Evolutionary conservation across 495 filamentous ascomycete genomes (phyloP), one percentile per base, ranked within the genome.

Genomic region (Apodospora peruviana): DNA sequence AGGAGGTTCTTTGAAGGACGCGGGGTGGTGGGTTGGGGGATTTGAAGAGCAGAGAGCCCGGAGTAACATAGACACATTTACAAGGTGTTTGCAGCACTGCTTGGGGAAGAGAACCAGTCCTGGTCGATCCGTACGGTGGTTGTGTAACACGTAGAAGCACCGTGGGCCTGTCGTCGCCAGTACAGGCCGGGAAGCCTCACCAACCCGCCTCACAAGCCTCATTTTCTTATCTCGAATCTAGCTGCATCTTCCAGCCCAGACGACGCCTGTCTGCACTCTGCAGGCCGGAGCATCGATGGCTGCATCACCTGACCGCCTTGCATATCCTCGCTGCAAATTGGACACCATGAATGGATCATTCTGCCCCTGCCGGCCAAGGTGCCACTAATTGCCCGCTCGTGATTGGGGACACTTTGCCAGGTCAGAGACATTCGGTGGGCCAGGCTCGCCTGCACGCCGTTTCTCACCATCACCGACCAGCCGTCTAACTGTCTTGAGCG

Each of bases 261-360:
- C 16, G 36, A n/a, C 36, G 10, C 37, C 18, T 40, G 18, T 40
- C 37, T 40, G 14, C n/a, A 40, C 14, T n/a, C n/a, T 14, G 37
- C 37, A 40, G 18, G 37, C 40, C 14, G 19, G 47, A 17, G 35
- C 35, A 42, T 52, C 44, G 38, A 48, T 56, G 50, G 47, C 51
- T 46, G 43, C 53, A 40, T 65, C 62, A 64, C 53, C 60, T 67
- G 64, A 67, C 46, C 49, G 39, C 24, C 47, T 51, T 60, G 58
- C 64, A 66, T 60, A 45, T 40, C 42, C 27, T 41, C 40, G n/a
- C 32, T 42, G 40, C 43, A 29, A 34, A 32, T 34, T 25, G 20
- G 32, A 46, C 11, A 23, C 47, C 14, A 20, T 62, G 56, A 56
- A 51, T 61, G 56, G 52, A 52, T 52, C 51, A 47, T 43, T 48